These are phyloP conservation scores for Wallacemonas sp. DNA, from an alignment of 208 protist genomes.

Conservation along the genomic window DNA sequence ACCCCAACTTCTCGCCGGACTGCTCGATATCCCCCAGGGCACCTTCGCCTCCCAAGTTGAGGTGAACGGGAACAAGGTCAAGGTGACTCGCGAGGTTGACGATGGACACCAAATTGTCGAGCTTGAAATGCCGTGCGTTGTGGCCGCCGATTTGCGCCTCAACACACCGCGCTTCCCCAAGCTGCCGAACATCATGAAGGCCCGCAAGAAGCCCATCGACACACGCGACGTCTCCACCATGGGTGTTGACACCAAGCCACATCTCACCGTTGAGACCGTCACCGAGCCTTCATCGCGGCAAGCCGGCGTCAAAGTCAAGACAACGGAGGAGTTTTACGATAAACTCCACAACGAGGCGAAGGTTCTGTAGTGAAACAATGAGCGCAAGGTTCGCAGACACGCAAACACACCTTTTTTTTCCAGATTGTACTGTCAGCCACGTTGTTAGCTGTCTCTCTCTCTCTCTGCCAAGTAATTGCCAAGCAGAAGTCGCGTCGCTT, in stretches of 20 bases:
- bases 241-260: slow-evolving; percentile 84
- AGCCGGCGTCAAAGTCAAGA: slow-evolving; percentile 90
- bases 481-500: neutral
- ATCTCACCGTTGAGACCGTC: slow-evolving; percentile 61
- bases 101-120: slow-evolving; percentile 92
- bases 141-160: slow-evolving; percentile 90
- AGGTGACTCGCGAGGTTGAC: slow-evolving; percentile 94
- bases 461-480: neutral
- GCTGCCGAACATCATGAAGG: slow-evolving; percentile 98
- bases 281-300: slow-evolving; percentile 79
- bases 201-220: slow-evolving; percentile 95
- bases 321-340: slow-evolving; percentile 88
- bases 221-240: slow-evolving; percentile 65
- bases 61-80: slow-evolving; percentile 69
- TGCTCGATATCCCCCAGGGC: slow-evolving; percentile 93
- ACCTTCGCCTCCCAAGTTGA: slow-evolving; percentile 93
- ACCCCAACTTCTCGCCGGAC: slow-evolving; percentile 92
- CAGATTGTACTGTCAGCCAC: neutral
- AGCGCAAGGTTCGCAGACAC: neutral
- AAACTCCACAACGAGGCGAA: slow-evolving; percentile 93
- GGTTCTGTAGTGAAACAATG: slow-evolving; percentile 21
- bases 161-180: slow-evolving; percentile 96
- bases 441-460: neutral
- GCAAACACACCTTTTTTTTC: neutral
- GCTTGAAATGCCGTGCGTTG: slow-evolving; percentile 81